These are phyloP conservation scores for Diutina rugosa DNA, from an alignment of 1,139 yeast species.

Conservation along the genomic window DNA sequence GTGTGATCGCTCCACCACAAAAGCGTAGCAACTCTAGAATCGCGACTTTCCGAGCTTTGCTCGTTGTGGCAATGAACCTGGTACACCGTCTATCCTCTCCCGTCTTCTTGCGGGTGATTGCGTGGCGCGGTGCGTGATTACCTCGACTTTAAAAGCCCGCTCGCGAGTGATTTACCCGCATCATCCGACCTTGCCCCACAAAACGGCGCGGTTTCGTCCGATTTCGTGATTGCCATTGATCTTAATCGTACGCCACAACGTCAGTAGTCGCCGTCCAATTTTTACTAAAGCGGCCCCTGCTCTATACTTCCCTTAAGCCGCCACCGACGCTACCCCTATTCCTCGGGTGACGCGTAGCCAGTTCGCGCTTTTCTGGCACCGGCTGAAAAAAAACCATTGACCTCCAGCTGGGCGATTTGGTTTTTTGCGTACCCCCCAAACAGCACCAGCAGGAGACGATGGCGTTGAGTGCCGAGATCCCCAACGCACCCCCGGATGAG, in stretches of 20 bases:
- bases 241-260: too few relatives aligned
- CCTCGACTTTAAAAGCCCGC: too few relatives aligned
- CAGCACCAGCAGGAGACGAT: background rate
- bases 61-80: background rate
- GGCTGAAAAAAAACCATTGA: background rate
- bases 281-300: too few relatives aligned
- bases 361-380: background rate
- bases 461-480: slow-evolving; percentile 17
- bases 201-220: too few relatives aligned
- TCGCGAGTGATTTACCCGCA: too few relatives aligned
- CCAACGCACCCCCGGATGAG: slow-evolving; percentile 35
- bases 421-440: background rate
- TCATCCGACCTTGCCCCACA: too few relatives aligned
- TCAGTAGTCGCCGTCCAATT: too few relatives aligned
- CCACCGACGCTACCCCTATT: background rate
- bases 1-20: background rate
- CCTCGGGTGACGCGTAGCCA: background rate
- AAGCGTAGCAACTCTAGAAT: background rate
- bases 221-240: too few relatives aligned
- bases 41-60: background rate
- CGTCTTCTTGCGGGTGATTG: too few relatives aligned
- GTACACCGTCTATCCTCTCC: too few relatives aligned
- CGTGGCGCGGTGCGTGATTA: too few relatives aligned
- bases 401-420: background rate
- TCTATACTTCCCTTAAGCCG: too few relatives aligned